A percentile compares a stretch with the other conserved stretches of the same genome.
Evolutionary conservation across 1,139 yeast species (phyloP).

Genomic region (Pneumocystis oryctolagi): DNA sequence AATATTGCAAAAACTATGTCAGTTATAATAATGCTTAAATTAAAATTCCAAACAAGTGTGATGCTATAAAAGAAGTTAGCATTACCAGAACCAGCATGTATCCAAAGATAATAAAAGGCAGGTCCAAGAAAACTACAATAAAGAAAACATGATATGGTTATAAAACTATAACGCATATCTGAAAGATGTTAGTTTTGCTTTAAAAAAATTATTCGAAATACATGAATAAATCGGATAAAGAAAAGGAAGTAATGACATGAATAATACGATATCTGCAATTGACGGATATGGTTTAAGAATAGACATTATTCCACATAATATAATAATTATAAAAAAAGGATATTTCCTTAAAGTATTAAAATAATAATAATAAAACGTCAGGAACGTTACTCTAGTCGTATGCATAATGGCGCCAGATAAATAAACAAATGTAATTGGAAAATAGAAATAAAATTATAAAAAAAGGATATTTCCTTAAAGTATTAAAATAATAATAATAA

Average conservation of each 20-base stretch:
- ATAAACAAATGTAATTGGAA: conserved; percentile 64
- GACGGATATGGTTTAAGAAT: conserved; percentile 79
- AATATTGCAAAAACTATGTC: conserved; percentile 77
- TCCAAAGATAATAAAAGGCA: conserved; percentile 87
- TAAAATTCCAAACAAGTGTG: conserved; percentile 64
- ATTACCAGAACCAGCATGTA: conserved; percentile 84
- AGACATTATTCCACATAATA: conserved; percentile 50
- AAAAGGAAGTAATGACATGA: conserved; percentile 44
- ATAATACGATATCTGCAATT: conserved; percentile 67
- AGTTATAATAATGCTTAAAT: conserved; percentile 50
- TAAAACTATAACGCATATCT: conserved; percentile 32
- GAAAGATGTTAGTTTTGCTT: conserved; percentile 18
- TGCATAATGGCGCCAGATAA: conserved; percentile 58
- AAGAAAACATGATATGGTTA: conserved; percentile 32
- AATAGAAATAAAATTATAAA: conserved; percentile 61
- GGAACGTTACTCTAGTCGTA: conserved; percentile 44
- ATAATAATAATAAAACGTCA: not conserved
- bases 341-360: conserved; percentile 10
- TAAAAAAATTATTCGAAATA: conserved; percentile 24
- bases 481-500: no score
- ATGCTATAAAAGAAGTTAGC: conserved; percentile 93
- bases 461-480: no score
- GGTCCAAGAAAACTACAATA: conserved; percentile 57
- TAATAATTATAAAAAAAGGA: conserved; percentile 52
- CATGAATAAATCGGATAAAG: conserved; percentile 26